phyloP scores from a whole-genome alignment of 2,329 filamentous ascomycete genomes.

The Trichoderma arundinaceum region DNA sequence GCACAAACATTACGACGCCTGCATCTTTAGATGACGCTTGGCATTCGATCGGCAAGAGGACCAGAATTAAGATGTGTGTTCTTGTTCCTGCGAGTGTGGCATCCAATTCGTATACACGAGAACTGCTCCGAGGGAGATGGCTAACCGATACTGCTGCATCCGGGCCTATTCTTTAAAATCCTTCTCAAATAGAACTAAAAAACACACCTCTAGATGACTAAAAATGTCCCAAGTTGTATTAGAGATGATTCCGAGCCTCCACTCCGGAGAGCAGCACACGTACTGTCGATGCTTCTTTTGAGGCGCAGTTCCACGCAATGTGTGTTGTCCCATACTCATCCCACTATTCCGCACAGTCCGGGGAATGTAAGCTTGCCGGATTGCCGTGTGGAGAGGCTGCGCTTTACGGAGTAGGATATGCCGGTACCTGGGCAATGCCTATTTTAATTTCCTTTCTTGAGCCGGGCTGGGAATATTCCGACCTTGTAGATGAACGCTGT shows the following conservation, averaged over 20 bases:
- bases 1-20: too few relatives aligned
- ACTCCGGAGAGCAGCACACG: too few relatives aligned
- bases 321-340: too few relatives aligned
- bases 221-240: too few relatives aligned
- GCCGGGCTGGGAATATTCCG: not conserved
- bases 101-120: constrained; percentile 16
- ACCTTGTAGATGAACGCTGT: too few relatives aligned
- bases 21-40: too few relatives aligned
- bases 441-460: not conserved
- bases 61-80: not conserved
- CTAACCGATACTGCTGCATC: not conserved
- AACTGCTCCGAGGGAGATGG: constrained; percentile 2
- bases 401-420: constrained; percentile 2
- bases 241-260: too few relatives aligned
- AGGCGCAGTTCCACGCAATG: not conserved
- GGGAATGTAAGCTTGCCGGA: constrained; percentile 17
- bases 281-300: not conserved
- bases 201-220: too few relatives aligned
- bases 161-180: not conserved
- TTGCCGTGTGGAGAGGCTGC: constrained; percentile 25
- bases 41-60: too few relatives aligned
- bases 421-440: constrained; percentile 5
- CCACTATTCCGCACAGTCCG: not conserved
- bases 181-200: too few relatives aligned
- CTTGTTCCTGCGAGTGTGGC: not conserved